Conservation (phyloP, 2,329 filamentous ascomycete genomes). For the Aspergillus sp. region DNA sequence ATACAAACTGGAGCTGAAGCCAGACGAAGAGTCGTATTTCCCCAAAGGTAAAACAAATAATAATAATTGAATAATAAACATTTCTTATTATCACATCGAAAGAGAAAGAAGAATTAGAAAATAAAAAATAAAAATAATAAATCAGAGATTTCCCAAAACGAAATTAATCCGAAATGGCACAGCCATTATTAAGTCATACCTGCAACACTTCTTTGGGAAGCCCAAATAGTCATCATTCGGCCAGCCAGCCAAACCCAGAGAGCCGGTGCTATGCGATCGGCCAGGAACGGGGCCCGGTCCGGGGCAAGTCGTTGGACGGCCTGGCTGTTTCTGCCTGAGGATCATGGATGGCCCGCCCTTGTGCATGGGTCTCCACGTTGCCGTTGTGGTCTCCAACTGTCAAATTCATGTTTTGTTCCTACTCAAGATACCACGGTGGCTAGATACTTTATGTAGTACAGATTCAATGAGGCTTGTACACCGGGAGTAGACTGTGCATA, state of each 20-base stretch:
- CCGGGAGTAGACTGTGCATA: too few species aligned
- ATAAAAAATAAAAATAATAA: neutral
- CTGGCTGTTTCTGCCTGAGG: constrained; percentile 12
- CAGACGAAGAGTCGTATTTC: neutral
- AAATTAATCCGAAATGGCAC: neutral
- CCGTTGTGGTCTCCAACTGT: constrained; percentile 11
- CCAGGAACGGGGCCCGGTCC: constrained; percentile 28
- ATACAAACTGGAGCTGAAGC: neutral
- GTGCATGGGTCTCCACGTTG: constrained; percentile 15
- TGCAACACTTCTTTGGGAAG: neutral
- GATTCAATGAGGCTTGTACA: too few species aligned
- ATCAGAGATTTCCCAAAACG: neutral
- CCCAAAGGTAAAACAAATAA: neutral
- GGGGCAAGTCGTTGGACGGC: constrained; percentile 16
- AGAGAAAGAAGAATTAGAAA: too few species aligned
- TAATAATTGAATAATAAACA: neutral
- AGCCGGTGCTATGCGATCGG: constrained; percentile 30
- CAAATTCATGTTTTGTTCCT: neutral
- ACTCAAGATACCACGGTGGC: too few species aligned
- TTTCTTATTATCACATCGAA: too few species aligned
- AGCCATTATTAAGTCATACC: neutral
- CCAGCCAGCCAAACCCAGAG: neutral
- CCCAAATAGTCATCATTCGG: neutral
- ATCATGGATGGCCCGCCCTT: neutral
- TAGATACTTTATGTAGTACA: too few species aligned